Base-by-base conservation (phyloP, 768 basidiomycete genomes). In the Hypholoma sublateritium region DNA sequence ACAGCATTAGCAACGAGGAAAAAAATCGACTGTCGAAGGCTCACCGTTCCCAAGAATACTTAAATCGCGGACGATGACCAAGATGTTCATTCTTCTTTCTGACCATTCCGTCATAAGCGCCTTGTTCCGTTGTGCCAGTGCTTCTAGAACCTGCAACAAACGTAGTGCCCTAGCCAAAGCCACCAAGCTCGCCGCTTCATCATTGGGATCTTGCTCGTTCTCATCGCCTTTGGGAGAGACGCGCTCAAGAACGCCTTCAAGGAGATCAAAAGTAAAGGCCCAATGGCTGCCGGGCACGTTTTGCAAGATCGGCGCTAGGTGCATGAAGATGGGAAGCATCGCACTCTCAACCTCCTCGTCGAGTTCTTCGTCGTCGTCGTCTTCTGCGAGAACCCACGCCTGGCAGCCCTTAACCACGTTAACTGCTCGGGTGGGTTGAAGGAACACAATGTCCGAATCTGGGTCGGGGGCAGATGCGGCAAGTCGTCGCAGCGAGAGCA, bases 191-290 rank as follows among this genome's bases (percentile, higher is more conserved):
- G 50, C 49, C 0, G 75, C 60, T 17, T 79, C 71, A 32, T 94
- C 89, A 4, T 74, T 0, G 83, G 80, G 14, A 13, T 28, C 55
- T 13, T 51, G 50, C 12, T 61, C 59, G 14, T 34, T 36, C 14
- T 61, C 57, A 5, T 59, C 59, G 5, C 55, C 54, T 5, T 55
- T 54, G 0, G 58, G 41, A 6, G 56, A 59, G 2, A 60, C 55
- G 21, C 59, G 51, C 82, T 98, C 95, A 2, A 98, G 76, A 64
- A 91, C 92, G 57, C 79, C 89, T 70, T 96, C 95, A 12, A 96
- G 67, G 14, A 98, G 70, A 67, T 98, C 95, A 68, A 92, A 95
- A 4, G 95, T 84, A 34, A 95, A 82, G 48, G 93, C 90, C 97
- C 97, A 99, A 70, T 98, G 97, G 0, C 81, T 75, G 0, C 96